Evolutionary conservation across 306 rosid species (phyloP).

Genomic region (Castanea crenata): DNA sequence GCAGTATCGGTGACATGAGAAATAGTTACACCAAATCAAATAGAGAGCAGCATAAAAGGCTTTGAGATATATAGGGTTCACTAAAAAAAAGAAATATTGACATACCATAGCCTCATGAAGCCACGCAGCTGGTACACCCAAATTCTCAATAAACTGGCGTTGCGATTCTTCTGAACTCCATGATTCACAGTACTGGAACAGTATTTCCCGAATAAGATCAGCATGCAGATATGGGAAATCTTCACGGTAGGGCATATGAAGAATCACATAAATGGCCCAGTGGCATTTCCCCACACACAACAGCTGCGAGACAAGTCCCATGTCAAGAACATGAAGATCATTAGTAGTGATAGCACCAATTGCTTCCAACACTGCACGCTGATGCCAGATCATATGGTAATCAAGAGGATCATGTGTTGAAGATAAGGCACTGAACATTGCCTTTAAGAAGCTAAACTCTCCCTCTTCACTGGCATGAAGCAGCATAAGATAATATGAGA

Average conservation of each 20-base stretch:
- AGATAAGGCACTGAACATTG: slow-evolving; percentile 87
- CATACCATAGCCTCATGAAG: slow-evolving; percentile 95
- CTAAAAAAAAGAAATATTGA: slow-evolving; percentile 12
- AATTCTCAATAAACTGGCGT: slow-evolving; percentile 69
- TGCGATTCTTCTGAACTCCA: slow-evolving; percentile 89
- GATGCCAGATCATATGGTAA: slow-evolving; percentile 99
- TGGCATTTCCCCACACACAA: slow-evolving; percentile 85
- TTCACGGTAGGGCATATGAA: slow-evolving; percentile 74
- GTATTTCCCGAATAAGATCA: slow-evolving; percentile 80
- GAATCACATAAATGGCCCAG: slow-evolving; percentile 96
- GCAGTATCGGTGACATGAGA: neutral
- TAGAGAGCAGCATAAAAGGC: slow-evolving; percentile 3
- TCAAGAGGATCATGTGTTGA: slow-evolving; percentile 94
- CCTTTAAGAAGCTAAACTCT: slow-evolving; percentile 53
- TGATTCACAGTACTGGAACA: slow-evolving; percentile 91
- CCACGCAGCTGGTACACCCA: slow-evolving; percentile 87
- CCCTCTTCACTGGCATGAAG: slow-evolving; percentile 73
- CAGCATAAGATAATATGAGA: slow-evolving; percentile 93
- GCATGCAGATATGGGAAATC: slow-evolving; percentile 83
- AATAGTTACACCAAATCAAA: neutral
- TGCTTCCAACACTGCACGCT: slow-evolving; percentile 79
- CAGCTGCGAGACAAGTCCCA: slow-evolving; percentile 81
- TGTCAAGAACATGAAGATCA: slow-evolving; percentile 91
- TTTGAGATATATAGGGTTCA: neutral
- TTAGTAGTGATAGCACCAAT: slow-evolving; percentile 74